Evolutionary conservation across 1,284 basidiomycete genomes (phyloP), one percentile per base, ranked within the genome.

Genomic region (Apiotrichum siamense): DNA sequence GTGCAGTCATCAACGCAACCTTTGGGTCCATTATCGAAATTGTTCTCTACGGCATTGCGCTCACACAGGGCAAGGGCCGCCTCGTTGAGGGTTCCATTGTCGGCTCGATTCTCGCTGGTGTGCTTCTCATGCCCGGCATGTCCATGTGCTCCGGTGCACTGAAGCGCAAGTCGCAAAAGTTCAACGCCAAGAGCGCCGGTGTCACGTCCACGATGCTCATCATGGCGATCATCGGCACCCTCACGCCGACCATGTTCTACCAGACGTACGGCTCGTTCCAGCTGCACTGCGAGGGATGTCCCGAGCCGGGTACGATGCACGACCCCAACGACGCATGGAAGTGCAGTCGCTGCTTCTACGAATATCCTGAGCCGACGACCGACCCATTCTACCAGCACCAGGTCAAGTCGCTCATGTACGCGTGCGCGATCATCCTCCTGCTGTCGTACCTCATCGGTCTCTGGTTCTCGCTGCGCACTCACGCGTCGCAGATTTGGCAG

Each of bases 131-230:
- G 93, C 96, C 96, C 1, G 96, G 96, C 0, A 79, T 85, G 62
- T 93, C 88, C 71, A 99, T 99, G 96, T 86, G 87, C 66, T 89
- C 88, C n/a, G 88, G 89, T 12, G 96, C 96, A 0, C 66, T 96
- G 49, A 80, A 84, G 66, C 79, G 87, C 65, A 99, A 99, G 76
- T 96, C 98, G 75, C 89, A 94, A 69, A 88, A 85, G 63, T 99
- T 98, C 78, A 99, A 99, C 68, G 94, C 96, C 12, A 93, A 91
- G 76, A 91, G 87, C 63, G 96, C 96, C 4, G 91, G 96, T 42
- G 96, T 99, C 12, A 99, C 96, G 0, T 96, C 91, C 66, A 97
- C 97, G 75, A 96, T 99, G 90, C 75, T 99, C 64, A 98, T 99
- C 76, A 98, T 98, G 94, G 96, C 96, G 7, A 93, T 98, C 70